Evolutionary conservation across 2,329 filamentous ascomycete genomes (phyloP).

Genomic region (Fusarium guadeloupense): DNA sequence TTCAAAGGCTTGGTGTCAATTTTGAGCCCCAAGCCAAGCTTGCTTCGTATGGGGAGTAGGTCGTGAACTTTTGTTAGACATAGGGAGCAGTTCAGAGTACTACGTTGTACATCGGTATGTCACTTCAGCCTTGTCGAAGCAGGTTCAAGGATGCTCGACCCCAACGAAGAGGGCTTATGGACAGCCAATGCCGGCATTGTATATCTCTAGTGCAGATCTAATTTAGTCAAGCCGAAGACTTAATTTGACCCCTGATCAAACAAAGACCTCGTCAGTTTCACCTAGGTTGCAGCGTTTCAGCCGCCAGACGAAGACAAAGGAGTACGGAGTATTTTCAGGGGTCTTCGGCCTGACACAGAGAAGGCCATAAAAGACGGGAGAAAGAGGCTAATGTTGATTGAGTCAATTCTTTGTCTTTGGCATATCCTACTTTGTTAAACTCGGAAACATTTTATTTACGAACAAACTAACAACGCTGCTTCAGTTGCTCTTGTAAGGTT

Average conservation of each 20-base stretch:
- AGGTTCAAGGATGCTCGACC: not conserved
- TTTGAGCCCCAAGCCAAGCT: not conserved
- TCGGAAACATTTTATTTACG: not conserved
- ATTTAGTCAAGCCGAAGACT: not conserved
- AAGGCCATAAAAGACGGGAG: not conserved
- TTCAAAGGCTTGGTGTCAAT: not conserved
- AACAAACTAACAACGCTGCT: not conserved
- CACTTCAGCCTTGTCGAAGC: too few species aligned
- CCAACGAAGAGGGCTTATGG: not conserved
- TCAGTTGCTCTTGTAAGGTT: too few species aligned
- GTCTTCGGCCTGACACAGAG: not conserved
- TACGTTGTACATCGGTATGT: too few species aligned
- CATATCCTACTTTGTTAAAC: too few species aligned
- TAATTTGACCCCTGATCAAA: not conserved
- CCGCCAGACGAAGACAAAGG: not conserved
- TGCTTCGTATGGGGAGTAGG: too few species aligned
- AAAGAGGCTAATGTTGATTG: not conserved
- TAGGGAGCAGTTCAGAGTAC: too few species aligned
- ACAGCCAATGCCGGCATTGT: not conserved
- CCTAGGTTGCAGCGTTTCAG: conserved; percentile 13
- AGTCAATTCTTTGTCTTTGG: not conserved
- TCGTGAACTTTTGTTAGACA: too few species aligned
- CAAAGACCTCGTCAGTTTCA: conserved; percentile 5
- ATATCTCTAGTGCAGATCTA: too few species aligned
- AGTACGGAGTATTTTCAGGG: not conserved